Evolutionary conservation across 768 basidiomycete genomes (phyloP).

Genomic region (Sistotremastrum niveocremeum): DNA sequence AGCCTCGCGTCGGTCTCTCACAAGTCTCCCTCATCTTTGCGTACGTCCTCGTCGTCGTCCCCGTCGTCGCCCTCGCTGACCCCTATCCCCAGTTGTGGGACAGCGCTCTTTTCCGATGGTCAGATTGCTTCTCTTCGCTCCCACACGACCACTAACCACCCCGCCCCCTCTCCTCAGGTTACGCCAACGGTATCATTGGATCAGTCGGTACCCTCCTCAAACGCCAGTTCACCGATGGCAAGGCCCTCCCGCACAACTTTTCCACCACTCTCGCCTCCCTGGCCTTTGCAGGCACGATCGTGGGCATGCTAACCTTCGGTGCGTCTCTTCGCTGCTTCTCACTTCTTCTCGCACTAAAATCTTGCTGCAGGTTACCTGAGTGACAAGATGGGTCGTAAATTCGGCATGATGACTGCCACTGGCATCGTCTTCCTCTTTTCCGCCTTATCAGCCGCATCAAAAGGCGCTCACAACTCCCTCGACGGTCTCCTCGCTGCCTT

Average conservation of each 20-base stretch:
- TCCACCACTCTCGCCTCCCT: conserved; percentile 50
- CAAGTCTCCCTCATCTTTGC: conserved; percentile 78
- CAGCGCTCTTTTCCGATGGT: conserved; percentile 83
- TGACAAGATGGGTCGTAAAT: conserved; percentile 75
- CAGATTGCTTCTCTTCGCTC: conserved; percentile 2
- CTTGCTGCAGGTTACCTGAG: conserved; percentile 45
- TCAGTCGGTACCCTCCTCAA: conserved; percentile 38
- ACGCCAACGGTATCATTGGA: conserved; percentile 62
- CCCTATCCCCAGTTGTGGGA: conserved; percentile 48
- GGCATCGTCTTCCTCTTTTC: conserved; percentile 80
- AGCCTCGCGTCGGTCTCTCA: conserved; percentile 14
- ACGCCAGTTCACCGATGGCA: conserved; percentile 51
- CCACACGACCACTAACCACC: not conserved
- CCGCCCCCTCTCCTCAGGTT: conserved; percentile 30
- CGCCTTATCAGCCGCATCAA: conserved; percentile 66
- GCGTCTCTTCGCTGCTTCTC: conserved; percentile 4
- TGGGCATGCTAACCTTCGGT: conserved; percentile 70
- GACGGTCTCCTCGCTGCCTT: conserved; percentile 67
- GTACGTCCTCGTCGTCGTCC: conserved; percentile 26
- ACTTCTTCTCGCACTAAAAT: not conserved
- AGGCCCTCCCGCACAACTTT: conserved; percentile 41
- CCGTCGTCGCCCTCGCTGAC: not conserved
- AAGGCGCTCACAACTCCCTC: conserved; percentile 62
- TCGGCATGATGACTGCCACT: conserved; percentile 81
- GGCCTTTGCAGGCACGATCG: conserved; percentile 74